These are phyloP conservation scores for Austroboletus olivaceoglutinosus DNA, from an alignment of 1,284 basidiomycete genomes.

Conservation along the genomic window DNA sequence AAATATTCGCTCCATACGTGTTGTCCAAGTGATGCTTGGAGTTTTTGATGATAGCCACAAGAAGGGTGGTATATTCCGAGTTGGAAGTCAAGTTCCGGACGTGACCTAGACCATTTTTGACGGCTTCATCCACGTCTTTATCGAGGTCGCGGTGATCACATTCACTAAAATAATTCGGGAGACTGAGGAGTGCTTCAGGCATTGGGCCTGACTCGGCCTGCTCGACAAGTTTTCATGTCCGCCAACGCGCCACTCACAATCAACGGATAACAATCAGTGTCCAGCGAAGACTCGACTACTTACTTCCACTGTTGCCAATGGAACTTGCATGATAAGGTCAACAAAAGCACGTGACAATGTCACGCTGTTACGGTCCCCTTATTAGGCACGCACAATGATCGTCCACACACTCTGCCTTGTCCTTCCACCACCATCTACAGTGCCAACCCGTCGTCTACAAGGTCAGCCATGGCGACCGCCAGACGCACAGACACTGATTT, in stretches of 20 bases:
- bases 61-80: neutral
- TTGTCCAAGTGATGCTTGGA: no score
- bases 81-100: neutral
- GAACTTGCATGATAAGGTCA: no score
- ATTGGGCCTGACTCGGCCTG: no score
- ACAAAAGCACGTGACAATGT: constrained; percentile 14
- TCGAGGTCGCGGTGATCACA: neutral
- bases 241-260: neutral
- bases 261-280: neutral
- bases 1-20: neutral
- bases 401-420: neutral
- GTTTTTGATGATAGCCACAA: no score
- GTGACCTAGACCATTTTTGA: neutral
- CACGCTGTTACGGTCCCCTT: constrained; percentile 17
- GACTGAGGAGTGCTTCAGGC: no score
- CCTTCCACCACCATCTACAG: constrained; percentile 15
- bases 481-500: neutral
- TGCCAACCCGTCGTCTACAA: neutral
- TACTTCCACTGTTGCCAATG: no score
- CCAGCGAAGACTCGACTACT: no score
- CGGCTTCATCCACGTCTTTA: neutral
- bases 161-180: neutral
- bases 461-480: constrained; percentile 3
- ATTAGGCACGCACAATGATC: constrained; percentile 10
- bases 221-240: no score